These are phyloP conservation scores for Marsdenia floribunda DNA, from an alignment of 257 asterid species.

Conservation along the genomic window DNA sequence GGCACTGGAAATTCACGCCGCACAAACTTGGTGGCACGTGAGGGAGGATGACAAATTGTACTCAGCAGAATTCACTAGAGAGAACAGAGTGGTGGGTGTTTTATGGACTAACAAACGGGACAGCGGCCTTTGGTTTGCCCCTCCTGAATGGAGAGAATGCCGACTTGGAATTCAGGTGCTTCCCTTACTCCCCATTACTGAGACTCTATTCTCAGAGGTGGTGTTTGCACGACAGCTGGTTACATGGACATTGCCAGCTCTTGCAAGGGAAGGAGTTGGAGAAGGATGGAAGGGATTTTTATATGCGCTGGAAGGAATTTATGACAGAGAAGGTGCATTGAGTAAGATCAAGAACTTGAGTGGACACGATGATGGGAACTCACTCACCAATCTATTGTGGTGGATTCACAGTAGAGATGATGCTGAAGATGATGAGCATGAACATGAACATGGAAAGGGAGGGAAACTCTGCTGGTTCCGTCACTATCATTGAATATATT, in stretches of 20 bases:
- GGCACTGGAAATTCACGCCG: constrained; percentile 77
- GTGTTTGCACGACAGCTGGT: constrained; percentile 58
- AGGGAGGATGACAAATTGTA: constrained; percentile 44
- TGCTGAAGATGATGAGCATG: constrained; percentile 29
- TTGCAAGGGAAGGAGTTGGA: constrained; percentile 77
- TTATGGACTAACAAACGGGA: constrained; percentile 88
- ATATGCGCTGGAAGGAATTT: constrained; percentile 71
- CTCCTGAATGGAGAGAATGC: constrained; percentile 73
- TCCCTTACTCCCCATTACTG: constrained; percentile 76
- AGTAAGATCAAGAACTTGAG: constrained; percentile 41
- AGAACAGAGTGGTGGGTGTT: constrained; percentile 80
- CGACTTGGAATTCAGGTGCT: constrained; percentile 76
- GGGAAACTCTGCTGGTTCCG: constrained; percentile 59
- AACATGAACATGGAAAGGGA: constrained; percentile 30
- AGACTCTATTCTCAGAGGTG: constrained; percentile 60
- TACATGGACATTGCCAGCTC: constrained; percentile 67
- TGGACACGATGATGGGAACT: constrained; percentile 80
- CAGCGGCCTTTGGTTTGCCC: constrained; percentile 88
- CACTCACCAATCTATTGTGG: constrained; percentile 78
- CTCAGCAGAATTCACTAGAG: constrained; percentile 48
- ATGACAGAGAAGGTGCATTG: constrained; percentile 52
- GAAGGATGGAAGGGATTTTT: constrained; percentile 96
- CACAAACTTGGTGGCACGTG: constrained; percentile 93
- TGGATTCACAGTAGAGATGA: constrained; percentile 74
- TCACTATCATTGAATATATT: constrained; percentile 51